Evolutionary conservation across 176 grass and related monocot species (phyloP), one percentile per base, ranked within the genome.

Genomic region (Zea luxurians): DNA sequence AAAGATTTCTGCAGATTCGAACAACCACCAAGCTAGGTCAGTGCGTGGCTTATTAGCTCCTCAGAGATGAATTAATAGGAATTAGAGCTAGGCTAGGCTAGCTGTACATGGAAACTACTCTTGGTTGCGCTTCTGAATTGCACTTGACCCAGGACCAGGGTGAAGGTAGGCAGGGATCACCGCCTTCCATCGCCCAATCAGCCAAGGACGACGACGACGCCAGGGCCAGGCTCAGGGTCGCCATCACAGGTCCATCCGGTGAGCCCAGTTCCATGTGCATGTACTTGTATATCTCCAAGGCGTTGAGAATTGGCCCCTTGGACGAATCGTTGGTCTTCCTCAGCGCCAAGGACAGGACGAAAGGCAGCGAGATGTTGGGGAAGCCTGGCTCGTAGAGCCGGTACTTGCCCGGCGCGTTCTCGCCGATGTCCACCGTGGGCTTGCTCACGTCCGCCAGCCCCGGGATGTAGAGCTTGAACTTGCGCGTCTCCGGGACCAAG

Each of bases 341-440:
- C 67, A 97, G 94, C 1, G 77, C 79, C 21, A 98, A 98, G 0
- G 91, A 86, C 7, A 98, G 69, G 8, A 93, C 80, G 18, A 98
- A 98, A 0, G 95, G 91, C 4, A 94, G 87, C 6, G 95, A 83
- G 9, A 90, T 78, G 78, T 98, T 92, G 45, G 79, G 78, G 77
- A 88, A 98, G 0, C 91, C 91, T 0, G 91, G 95, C 82, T 94
- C 66, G 63, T 97, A 97, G 4, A 97, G 59, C 0, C 91, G 76
- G 81, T 94, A 94, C 69, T 91, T 92, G 0, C 95, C 95, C 3
- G 90, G 91, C 4, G 95, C 95, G 66, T 98, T 98, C 68, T 98
- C 95, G 7, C 46, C 77, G 7, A 98, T 84, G 64, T 98, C 84
- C 0, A 97, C 95, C 0, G 95, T 98, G 10, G 89, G 80, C 42